Base-by-base conservation (phyloP, 345 rosid genomes). In the Aethionema arabicum region DNA sequence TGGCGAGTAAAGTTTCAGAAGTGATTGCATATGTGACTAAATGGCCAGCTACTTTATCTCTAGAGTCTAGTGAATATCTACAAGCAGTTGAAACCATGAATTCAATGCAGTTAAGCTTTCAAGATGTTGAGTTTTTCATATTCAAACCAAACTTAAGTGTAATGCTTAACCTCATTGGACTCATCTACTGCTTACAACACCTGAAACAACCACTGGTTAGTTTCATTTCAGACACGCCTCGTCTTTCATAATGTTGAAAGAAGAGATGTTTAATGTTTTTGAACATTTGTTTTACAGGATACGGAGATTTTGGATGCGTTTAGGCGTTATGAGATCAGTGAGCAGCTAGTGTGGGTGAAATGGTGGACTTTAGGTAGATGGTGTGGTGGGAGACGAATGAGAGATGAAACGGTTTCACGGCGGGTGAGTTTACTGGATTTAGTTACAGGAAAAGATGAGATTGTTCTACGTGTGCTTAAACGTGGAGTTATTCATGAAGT, bases 341-440 rank as follows among this genome's bases (percentile, higher is more conserved):
- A 84, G 56, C 78, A 80, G 44, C 68, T 73, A 43, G 76, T 85
- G 50, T 76, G 83, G 59, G 76, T 84, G 67, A 75, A 52, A 71
- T 85, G 92, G 95, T 85, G 82, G 80, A 87, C 82, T 71, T 75
- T 85, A 11, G 85, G 91, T 5, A 70, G 95, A 74, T 80, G 83
- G 87, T 78, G 78, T 13, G 59, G 65, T 41, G 91, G 92, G 60
- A 81, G 77, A 68, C 77, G 90, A 33, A 79, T 79, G 83, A 76
- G 82, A 62, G 97, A 87, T 4, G 92, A 90, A 61, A 75, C 68
- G 4, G 82, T 75, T 11, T 78, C 77, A 5, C 81, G 83, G 29
- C 57, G 39, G 42, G 76, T 82, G 7, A 80, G 80, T 21, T 65
- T 90, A 33, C 77, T 54, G 1, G 83, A 87, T 59, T 70, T 85